Percentiles rank a stretch among this genome's conserved stretches.
These are phyloP conservation scores for Nothopassalora personata DNA, from an alignment of 2,329 filamentous ascomycete species.

Conservation along the genomic window DNA sequence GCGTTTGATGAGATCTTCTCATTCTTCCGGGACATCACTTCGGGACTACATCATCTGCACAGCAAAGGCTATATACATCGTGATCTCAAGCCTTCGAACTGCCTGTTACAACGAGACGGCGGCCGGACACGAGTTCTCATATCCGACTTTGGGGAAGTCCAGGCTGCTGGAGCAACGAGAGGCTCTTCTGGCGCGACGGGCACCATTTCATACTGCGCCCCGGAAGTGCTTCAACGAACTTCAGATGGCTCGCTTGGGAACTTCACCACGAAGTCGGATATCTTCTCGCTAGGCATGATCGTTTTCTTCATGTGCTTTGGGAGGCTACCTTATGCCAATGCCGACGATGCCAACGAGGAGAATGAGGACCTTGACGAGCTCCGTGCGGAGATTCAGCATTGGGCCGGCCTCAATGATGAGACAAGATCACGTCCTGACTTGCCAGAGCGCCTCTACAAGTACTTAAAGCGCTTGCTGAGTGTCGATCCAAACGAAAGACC, in stretches of 20 bases:
- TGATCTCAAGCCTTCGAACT: conserved; percentile 94
- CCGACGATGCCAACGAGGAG: conserved; percentile 82
- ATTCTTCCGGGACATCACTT: conserved; percentile 91
- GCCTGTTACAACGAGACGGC: conserved; percentile 69
- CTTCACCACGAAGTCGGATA: conserved; percentile 93
- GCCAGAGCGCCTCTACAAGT: conserved; percentile 76
- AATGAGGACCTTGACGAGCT: conserved; percentile 84
- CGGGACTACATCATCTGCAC: conserved; percentile 84
- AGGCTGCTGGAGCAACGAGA: conserved; percentile 73
- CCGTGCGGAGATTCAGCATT: conserved; percentile 76
- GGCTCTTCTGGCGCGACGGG: conserved; percentile 89
- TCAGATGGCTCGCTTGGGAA: conserved; percentile 72
- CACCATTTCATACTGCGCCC: conserved; percentile 86
- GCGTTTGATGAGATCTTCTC: conserved; percentile 92
- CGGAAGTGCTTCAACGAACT: conserved; percentile 71
- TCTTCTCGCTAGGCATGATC: conserved; percentile 99
- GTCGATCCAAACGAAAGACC: conserved; percentile 72
- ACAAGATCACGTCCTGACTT: conserved; percentile 67
- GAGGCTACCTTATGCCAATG: conserved; percentile 74
- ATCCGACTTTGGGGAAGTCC: conserved; percentile 96
- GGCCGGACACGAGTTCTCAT: conserved; percentile 74
- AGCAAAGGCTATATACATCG: conserved; percentile 90
- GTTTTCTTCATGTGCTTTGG: conserved; percentile 97
- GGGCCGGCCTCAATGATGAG: conserved; percentile 70
- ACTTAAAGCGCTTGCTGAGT: conserved; percentile 75